Base-by-base conservation (phyloP, 2,329 filamentous ascomycete species). In the Ceratocystiopsis sp. region DNA sequence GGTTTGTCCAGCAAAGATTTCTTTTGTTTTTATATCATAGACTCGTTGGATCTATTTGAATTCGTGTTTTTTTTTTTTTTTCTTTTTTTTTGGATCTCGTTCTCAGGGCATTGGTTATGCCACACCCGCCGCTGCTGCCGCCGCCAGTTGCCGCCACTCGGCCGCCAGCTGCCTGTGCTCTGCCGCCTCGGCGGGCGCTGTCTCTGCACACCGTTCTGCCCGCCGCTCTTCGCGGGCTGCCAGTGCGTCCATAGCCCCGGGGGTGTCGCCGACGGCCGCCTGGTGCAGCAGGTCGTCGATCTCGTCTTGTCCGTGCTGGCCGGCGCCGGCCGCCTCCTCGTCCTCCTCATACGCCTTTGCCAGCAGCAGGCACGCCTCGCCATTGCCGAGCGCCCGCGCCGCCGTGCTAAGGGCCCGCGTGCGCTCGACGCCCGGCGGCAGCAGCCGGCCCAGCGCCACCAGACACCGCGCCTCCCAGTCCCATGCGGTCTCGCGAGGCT, bases 401-500 rank as follows among this genome's bases (percentile, higher is more conserved):
- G 53, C 58, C 17, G 58, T 45, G 16, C 45, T 48, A 32, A 50
- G 48, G 4, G 57, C 52, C 6, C 46, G 51, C 2, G 4, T 36
- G 39, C 15, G 37, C 29, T 18, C 50, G 15, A 18, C 17, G 25
- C 16, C 35, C 10, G 19, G 14, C 4, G 35, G n/a, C 37, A 57
- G 51, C 38, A 60, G 53, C 17, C 44, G 39, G 15, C 56, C 59
- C 14, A 57, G 54, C 19, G 44, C 51, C 32, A 57, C 48, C 15
- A 57, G 50, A 49, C 59, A 61, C 33, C 45, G 48, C 12, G 45
- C 46, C 44, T 61, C 59, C 56, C 57, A 62, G 35, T 56, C 53
- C 61, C 62, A 65, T 34, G 46, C n/a, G 7, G 43, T 38, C 34
- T 16, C 25, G 10, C 41, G 46, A 6, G 37, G 45, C 14, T 13